Conservation (phyloP, 768 basidiomycete species). For the Rhizopogon rudus region DNA sequence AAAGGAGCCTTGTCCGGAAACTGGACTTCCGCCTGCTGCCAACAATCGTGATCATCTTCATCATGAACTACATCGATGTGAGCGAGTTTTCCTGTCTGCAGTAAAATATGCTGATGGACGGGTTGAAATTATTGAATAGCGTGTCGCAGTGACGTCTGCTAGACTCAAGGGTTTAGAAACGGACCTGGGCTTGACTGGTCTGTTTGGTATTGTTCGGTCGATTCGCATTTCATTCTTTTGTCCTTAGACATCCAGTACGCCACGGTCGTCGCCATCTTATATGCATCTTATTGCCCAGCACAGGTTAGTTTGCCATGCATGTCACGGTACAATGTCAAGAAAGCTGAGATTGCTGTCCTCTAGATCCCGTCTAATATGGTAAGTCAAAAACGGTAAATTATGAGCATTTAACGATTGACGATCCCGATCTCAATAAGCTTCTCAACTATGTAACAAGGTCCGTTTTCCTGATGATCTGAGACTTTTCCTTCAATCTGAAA, state of each 20-base stretch:
- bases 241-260: conserved; percentile 47
- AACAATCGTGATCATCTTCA: conserved; percentile 51
- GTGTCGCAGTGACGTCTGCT: conserved; percentile 47
- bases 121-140: conserved; percentile 20
- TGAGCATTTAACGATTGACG: not conserved
- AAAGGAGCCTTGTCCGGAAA: conserved; percentile 41
- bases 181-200: conserved; percentile 43
- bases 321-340: not conserved
- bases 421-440: conserved; percentile 28
- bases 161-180: conserved; percentile 46
- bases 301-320: conserved; percentile 31
- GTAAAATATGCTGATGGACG: not conserved
- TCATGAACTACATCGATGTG: conserved; percentile 70
- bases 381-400: conserved; percentile 5
- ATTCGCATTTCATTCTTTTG: not conserved
- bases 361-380: conserved; percentile 56
- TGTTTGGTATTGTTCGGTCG: not conserved
- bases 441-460: conserved; percentile 51
- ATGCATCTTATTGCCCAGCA: conserved; percentile 59
- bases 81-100: conserved; percentile 3
- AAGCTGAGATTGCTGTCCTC: not conserved
- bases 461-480: not conserved
- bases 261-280: conserved; percentile 51
- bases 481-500: not conserved
- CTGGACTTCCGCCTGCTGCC: conserved; percentile 54